Conservation (phyloP, 129 eudicot species). For the Pulicaria dysenterica region DNA sequence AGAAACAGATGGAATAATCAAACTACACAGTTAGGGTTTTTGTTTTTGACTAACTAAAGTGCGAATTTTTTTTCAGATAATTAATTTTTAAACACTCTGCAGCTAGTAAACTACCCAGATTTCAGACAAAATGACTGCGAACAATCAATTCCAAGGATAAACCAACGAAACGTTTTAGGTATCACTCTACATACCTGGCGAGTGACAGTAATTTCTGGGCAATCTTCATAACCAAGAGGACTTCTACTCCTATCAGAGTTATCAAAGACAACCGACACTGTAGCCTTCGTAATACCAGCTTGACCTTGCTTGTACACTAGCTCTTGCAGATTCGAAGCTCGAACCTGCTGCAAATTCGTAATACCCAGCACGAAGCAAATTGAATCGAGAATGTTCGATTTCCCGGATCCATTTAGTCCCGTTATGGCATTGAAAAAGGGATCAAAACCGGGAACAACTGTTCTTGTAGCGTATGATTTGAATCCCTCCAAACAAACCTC, state of each 20-base stretch:
- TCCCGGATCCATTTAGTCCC: conserved; percentile 95
- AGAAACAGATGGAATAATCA: background rate
- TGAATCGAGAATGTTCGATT: conserved; percentile 95
- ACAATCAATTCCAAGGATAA: background rate
- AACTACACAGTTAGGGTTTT: background rate
- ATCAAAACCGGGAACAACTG: conserved; percentile 93
- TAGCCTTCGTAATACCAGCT: conserved; percentile 99
- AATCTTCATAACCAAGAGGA: conserved; percentile 94
- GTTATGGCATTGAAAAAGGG: conserved; percentile 96
- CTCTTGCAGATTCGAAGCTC: conserved; percentile 97
- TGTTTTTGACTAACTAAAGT: background rate
- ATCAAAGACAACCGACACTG: conserved; percentile 93
- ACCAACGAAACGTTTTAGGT: background rate
- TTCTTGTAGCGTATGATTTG: conserved; percentile 95
- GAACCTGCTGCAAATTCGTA: conserved; percentile 93
- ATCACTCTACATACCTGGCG: conserved; percentile 70
- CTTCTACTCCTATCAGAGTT: conserved; percentile 84
- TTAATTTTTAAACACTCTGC: too few species aligned
- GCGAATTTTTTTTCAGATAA: too few species aligned
- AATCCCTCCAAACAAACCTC: conserved; percentile 92
- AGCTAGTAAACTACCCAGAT: background rate
- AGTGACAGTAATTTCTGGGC: conserved; percentile 86
- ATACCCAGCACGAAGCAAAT: conserved; percentile 96
- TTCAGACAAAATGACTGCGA: background rate
- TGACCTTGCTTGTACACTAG: conserved; percentile 98